Conservation (phyloP, 2,329 filamentous ascomycete species). For the Sclerotinia trifoliorum region DNA sequence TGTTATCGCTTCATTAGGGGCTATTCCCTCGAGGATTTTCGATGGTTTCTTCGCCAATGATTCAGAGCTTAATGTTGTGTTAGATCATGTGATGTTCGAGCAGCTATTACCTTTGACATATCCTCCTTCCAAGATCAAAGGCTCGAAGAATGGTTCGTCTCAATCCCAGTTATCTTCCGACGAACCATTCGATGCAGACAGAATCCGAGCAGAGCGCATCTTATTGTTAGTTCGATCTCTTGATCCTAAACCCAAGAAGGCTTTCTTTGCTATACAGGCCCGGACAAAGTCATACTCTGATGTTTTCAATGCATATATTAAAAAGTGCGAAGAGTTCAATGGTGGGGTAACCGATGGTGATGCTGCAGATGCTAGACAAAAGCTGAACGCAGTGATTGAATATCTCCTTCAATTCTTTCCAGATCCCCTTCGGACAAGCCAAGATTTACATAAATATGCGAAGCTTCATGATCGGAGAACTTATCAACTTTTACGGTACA, state of each 20-base stretch:
- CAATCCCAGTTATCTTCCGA: conserved; percentile 49
- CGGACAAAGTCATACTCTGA: conserved; percentile 73
- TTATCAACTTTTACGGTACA: conserved; percentile 85
- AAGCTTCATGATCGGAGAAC: conserved; percentile 86
- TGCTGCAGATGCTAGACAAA: conserved; percentile 63
- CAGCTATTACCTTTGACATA: conserved; percentile 86
- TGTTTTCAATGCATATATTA: conserved; percentile 73
- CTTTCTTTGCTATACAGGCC: conserved; percentile 82
- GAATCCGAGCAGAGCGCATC: conserved; percentile 79
- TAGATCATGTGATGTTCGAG: conserved; percentile 84
- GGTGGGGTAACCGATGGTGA: conserved; percentile 78
- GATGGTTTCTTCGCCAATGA: conserved; percentile 91
- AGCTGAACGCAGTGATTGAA: conserved; percentile 69
- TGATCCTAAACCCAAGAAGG: conserved; percentile 74
- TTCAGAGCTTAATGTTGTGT: conserved; percentile 74
- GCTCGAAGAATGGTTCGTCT: conserved; percentile 60
- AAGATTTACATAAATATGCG: conserved; percentile 85
- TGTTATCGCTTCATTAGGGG: conserved; percentile 71
- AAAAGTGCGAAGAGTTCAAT: conserved; percentile 85
- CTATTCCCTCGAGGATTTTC: conserved; percentile 81
- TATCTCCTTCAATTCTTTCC: conserved; percentile 74
- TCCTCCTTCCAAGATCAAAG: conserved; percentile 66
- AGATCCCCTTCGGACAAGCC: conserved; percentile 67
- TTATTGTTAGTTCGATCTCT: conserved; percentile 77
- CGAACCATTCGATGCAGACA: conserved; percentile 62